Percentiles rank a stretch among this genome's conserved stretches.
Conservation (phyloP, 225 moss, liverwort and hornwort species). For the Bryoerythrophyllum caledonicum region DNA sequence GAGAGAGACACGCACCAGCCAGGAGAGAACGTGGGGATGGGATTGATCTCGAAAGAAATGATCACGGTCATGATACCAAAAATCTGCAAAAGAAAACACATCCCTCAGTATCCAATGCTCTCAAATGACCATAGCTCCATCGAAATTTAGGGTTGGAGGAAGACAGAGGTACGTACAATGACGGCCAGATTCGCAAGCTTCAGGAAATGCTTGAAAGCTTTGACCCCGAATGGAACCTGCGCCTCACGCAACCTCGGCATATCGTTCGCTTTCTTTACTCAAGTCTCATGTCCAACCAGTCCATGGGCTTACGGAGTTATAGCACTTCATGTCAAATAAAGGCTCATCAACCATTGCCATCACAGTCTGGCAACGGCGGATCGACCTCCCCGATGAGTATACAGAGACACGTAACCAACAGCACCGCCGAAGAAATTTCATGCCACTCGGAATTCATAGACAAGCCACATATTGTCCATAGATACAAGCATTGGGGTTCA, state of each 20-base stretch:
- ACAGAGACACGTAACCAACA: slow-evolving; percentile 26
- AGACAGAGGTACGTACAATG: slow-evolving; percentile 34
- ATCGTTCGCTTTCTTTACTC: not conserved
- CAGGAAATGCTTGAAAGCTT: slow-evolving; percentile 30
- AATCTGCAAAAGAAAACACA: slow-evolving; percentile 34
- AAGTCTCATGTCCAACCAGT: too few species aligned
- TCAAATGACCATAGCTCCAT: not conserved
- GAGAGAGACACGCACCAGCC: slow-evolving; percentile 36
- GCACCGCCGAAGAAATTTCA: slow-evolving; percentile 23
- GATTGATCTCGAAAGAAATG: slow-evolving; percentile 56
- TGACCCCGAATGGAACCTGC: slow-evolving; percentile 39
- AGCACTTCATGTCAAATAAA: not conserved
- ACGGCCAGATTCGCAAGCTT: slow-evolving; percentile 45
- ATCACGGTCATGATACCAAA: slow-evolving; percentile 56
- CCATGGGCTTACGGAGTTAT: too few species aligned
- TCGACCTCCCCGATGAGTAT: slow-evolving; percentile 29
- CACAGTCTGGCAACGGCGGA: not conserved
- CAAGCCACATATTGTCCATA: not conserved
- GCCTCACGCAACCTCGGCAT: slow-evolving; percentile 62
- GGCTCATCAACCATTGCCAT: not conserved
- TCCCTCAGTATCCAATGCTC: not conserved
- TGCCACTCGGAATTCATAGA: slow-evolving; percentile 2
- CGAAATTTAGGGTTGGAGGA: not conserved
- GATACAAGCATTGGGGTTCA: not conserved
- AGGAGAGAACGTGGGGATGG: slow-evolving; percentile 33